Base-by-base conservation (phyloP, 1,284 basidiomycete species). In the Mycena citricolor region DNA sequence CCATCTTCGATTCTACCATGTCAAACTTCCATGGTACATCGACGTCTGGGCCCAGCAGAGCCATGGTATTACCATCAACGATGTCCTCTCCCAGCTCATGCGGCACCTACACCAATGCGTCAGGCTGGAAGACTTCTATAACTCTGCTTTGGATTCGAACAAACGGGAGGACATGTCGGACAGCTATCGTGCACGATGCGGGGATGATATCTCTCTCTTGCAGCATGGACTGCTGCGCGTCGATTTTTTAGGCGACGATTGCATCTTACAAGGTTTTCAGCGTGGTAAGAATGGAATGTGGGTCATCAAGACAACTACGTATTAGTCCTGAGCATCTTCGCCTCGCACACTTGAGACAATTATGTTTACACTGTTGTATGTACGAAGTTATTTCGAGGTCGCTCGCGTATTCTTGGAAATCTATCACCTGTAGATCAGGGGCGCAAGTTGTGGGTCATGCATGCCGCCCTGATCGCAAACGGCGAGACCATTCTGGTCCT, bases 261-360 rank as follows among this genome's bases (percentile, higher is more conserved):
- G 45, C 25, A 42, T 57, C 7, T 54, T 62, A 33, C 26, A 51
- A 16, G 60, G 60, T 7, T 51, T 62, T 28, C 26, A 44, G 10
- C 52, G 54, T 31, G 54, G 56, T 5, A 52, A 40, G 29, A 47
- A 56, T 4, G 60, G 60, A 20, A 54, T 55, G 44, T 62, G 56
- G 55, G 52, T 58, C 43, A 59, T 62, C 32, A 61, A 57, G 50
- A 61, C 59, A 25, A 42, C 22, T 11, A n/a, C n/a, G n/a, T n/a
- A n/a, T n/a, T n/a, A n/a, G n/a, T n/a, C n/a, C n/a, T n/a, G n/a
- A n/a, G n/a, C n/a, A n/a, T n/a, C n/a, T n/a, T n/a, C n/a, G n/a
- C n/a, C n/a, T n/a, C n/a, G n/a, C n/a, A n/a, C n/a, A n/a, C n/a
- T n/a, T n/a, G n/a, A n/a, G n/a, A n/a, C n/a, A n/a, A n/a, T n/a